These are phyloP conservation scores for Amaranthus hypochondriacus DNA, from an alignment of 148 eudicot genomes.

Conservation along the genomic window DNA sequence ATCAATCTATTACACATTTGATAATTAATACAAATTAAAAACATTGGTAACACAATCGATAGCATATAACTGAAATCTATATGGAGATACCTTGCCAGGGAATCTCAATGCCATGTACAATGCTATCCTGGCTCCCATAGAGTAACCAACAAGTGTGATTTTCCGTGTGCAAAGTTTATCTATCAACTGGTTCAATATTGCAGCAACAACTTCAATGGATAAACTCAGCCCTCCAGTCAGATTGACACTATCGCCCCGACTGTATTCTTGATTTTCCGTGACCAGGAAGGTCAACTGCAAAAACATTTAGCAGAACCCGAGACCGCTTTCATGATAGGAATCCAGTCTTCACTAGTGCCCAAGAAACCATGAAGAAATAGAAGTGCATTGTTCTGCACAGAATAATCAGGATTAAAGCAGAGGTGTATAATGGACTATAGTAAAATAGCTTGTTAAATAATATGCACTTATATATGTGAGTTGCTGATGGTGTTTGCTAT, in stretches of 20 bases:
- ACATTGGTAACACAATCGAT: neutral
- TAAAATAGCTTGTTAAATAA: neutral
- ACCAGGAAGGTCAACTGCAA: slow-evolving; percentile 91
- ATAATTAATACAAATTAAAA: neutral
- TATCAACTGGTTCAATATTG: slow-evolving; percentile 45
- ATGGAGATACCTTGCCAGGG: slow-evolving; percentile 45
- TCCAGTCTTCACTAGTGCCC: slow-evolving; percentile 82
- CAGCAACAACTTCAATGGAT: slow-evolving; percentile 58
- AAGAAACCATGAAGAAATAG: slow-evolving; percentile 95
- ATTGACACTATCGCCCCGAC: slow-evolving; percentile 21
- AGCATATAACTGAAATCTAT: slow-evolving; percentile 6
- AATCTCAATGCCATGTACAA: slow-evolving; percentile 70
- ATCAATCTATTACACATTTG: slow-evolving; percentile 40
- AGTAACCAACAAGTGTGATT: slow-evolving; percentile 80
- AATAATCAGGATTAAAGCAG: neutral
- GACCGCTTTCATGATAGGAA: slow-evolving; percentile 74
- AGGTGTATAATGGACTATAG: neutral
- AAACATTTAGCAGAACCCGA: slow-evolving; percentile 76
- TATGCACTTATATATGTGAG: no score
- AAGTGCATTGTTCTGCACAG: slow-evolving; percentile 56
- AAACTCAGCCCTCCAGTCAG: slow-evolving; percentile 26
- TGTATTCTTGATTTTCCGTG: slow-evolving; percentile 69
- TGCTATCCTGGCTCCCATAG: slow-evolving; percentile 97
- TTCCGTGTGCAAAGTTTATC: slow-evolving; percentile 35
- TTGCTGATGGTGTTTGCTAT: no score